Evolutionary conservation across 169 alveolate genomes (phyloP).

Genomic region (Cardiosporidium cionae): DNA sequence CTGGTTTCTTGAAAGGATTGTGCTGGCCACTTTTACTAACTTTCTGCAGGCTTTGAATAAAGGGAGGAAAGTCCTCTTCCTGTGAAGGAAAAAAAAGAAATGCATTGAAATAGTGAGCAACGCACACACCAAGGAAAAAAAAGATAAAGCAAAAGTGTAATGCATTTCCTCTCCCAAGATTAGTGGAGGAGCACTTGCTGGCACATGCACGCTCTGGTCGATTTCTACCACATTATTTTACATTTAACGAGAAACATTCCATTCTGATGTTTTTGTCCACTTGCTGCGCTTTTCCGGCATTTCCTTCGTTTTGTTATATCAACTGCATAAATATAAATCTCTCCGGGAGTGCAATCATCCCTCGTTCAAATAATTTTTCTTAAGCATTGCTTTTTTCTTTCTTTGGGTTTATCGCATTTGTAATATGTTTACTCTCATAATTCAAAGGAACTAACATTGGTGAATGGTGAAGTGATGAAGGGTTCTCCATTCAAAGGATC

Average conservation of each 20-base stretch:
- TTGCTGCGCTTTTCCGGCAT: neutral
- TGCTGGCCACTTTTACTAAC: constrained; percentile 67
- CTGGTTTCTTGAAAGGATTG: constrained; percentile 66
- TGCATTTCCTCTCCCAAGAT: neutral
- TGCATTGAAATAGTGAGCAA: neutral
- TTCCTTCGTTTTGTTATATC: neutral
- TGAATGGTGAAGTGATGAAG: constrained; percentile 36
- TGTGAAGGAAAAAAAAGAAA: neutral
- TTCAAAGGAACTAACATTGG: constrained; percentile 8
- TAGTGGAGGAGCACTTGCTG: neutral
- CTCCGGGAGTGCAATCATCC: neutral
- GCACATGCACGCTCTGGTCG: neutral
- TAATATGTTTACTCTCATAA: neutral
- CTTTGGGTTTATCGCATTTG: neutral
- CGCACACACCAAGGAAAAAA: neutral
- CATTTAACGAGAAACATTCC: neutral
- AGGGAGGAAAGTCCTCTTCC: constrained; percentile 35
- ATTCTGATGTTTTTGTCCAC: neutral
- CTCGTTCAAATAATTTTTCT: neutral
- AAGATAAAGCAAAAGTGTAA: neutral
- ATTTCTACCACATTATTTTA: neutral
- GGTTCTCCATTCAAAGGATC: constrained; percentile 57
- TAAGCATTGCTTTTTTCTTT: neutral
- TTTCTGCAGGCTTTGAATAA: constrained; percentile 9
- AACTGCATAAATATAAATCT: neutral